Conservation (phyloP, 805 yeast species). For the Hanseniaspora guilliermondii region DNA sequence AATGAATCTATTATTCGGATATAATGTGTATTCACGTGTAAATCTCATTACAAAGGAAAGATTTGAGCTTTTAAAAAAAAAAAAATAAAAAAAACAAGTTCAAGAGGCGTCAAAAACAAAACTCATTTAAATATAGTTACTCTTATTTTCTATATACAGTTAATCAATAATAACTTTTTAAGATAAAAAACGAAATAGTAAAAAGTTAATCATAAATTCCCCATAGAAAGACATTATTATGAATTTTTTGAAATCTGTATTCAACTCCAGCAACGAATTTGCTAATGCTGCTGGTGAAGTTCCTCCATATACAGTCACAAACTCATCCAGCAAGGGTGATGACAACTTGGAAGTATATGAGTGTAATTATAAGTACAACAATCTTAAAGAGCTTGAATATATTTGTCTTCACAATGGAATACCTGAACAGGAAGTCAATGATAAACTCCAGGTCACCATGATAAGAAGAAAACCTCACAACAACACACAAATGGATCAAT, state of each 20-base stretch:
- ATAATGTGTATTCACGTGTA: no score
- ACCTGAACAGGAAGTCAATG: slow-evolving; percentile 4
- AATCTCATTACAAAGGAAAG: no score
- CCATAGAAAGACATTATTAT: neutral
- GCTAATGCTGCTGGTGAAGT: slow-evolving; percentile 10
- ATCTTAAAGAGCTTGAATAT: slow-evolving; percentile 10
- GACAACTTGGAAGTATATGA: neutral
- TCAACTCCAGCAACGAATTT: slow-evolving; percentile 11
- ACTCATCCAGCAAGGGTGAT: slow-evolving; percentile 1
- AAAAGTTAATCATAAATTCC: no score
- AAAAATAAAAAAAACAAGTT: no score
- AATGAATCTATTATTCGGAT: no score
- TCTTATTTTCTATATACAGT: no score
- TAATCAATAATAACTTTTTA: neutral
- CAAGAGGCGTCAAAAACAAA: no score
- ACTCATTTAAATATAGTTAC: neutral
- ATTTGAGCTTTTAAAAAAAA: no score
- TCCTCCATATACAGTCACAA: slow-evolving; percentile 3
- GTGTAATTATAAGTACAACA: slow-evolving; percentile 8
- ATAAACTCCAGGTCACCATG: slow-evolving; percentile 3
- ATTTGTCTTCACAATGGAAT: slow-evolving; percentile 12
- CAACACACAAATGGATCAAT: slow-evolving; percentile 11
- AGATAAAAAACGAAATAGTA: no score
- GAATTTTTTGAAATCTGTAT: slow-evolving; percentile 12
- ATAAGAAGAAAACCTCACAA: neutral